Base-by-base conservation (phyloP, 306 rosid species). In the Elaeagnus macrophylla region DNA sequence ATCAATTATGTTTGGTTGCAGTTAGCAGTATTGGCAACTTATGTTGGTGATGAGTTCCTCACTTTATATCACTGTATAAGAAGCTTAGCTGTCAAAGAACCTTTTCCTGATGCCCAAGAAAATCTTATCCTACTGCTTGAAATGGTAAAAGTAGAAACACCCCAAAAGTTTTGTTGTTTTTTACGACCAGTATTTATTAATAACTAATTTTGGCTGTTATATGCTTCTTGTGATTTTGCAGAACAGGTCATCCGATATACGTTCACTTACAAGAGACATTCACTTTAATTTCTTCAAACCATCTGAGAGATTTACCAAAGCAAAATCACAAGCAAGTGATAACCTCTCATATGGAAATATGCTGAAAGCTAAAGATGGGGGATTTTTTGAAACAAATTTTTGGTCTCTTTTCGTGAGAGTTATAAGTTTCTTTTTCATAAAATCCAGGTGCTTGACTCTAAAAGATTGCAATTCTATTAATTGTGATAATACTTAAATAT, bases 11-110 rank as follows among this genome's bases (percentile, higher is more conserved):
- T 56, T 56, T 41, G 15, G 72, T 57, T 59, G 59, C 74, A 93
- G 99, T 75, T 93, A 78, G 99, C 99, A 59, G 99, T 93, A 36
- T 69, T 93, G 82, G 99, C 99, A 17, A 93, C 83, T 7, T 87
- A 87, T 67, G 75, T 82, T 53, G 89, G 89, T 52, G 96, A 93
- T 69, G 95, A 84, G 57, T 80, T 93, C 70, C 99, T 93, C 38
- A 94, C 96, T 57, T 72, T 93, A n/a, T 93, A 87, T 67, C 96
- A 93, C 48, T 87, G 96, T 72, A 85, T 82, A 63, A 75, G 99
- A 75, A 93, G 99, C 75, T 81, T 81, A 43, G 85, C 94, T 10
- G 95, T 84, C 66, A 75, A 82, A 76, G 87, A 80, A 57, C 99
- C 99, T 51, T 93, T 93, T 71, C 96, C 99, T 14, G 96, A 93